Evolutionary conservation across 495 filamentous ascomycete genomes (phyloP).

Genomic region (Penicillium riverlandense): DNA sequence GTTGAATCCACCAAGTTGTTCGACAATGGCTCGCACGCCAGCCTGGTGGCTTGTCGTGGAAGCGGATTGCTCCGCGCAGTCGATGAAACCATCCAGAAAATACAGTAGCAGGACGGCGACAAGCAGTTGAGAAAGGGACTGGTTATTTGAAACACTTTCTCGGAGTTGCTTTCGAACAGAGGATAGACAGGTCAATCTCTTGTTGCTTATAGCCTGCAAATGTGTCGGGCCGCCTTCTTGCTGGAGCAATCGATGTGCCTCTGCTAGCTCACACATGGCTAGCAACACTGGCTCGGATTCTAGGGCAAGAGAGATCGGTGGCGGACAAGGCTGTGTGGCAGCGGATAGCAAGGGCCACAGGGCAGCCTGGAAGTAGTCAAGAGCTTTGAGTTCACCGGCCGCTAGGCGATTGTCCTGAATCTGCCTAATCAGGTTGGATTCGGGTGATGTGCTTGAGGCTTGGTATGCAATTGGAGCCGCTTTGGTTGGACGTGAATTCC

Average conservation of each 20-base stretch:
- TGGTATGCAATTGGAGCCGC: slow-evolving; percentile 14
- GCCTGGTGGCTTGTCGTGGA: slow-evolving; percentile 26
- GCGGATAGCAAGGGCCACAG: slow-evolving; percentile 13
- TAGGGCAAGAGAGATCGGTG: slow-evolving; percentile 17
- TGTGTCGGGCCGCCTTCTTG: neutral
- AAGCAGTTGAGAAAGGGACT: slow-evolving; percentile 15
- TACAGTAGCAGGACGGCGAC: slow-evolving; percentile 31
- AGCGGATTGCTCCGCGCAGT: slow-evolving; percentile 23
- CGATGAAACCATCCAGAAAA: slow-evolving; percentile 30
- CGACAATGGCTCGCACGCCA: slow-evolving; percentile 27
- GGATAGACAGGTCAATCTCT: slow-evolving; percentile 7
- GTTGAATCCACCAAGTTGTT: slow-evolving; percentile 22
- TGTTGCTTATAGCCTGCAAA: slow-evolving; percentile 2
- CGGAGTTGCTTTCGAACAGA: slow-evolving; percentile 9
- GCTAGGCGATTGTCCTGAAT: slow-evolving; percentile 3
- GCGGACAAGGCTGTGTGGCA: slow-evolving; percentile 19
- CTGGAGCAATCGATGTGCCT: slow-evolving; percentile 18
- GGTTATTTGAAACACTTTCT: slow-evolving; percentile 3
- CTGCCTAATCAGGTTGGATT: slow-evolving; percentile 3
- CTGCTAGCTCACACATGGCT: slow-evolving; percentile 21
- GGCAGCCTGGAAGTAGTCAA: slow-evolving; percentile 12
- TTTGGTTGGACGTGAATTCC: slow-evolving; percentile 14
- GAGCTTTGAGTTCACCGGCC: slow-evolving; percentile 4
- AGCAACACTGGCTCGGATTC: slow-evolving; percentile 17
- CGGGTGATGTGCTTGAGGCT: neutral